These are phyloP conservation scores for Papiliotrema nemorosa DNA, from an alignment of 1,284 basidiomycete genomes.

Conservation along the genomic window DNA sequence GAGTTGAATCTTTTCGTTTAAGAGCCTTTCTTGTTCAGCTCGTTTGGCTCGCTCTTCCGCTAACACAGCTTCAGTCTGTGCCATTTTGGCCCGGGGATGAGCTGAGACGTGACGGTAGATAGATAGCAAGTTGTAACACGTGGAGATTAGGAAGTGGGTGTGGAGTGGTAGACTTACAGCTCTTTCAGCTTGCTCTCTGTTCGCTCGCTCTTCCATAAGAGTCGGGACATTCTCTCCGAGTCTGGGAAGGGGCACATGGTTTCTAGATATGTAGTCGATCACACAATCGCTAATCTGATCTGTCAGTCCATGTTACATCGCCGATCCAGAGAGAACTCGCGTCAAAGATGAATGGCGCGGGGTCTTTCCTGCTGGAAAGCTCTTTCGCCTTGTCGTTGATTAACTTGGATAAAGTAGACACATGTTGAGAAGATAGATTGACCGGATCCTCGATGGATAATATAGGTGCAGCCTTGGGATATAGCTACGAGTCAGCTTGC, in stretches of 20 bases:
- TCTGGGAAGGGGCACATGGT: slow-evolving; percentile 42
- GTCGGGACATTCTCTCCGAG: slow-evolving; percentile 35
- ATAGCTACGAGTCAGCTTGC: slow-evolving; percentile 22
- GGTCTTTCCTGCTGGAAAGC: slow-evolving; percentile 19
- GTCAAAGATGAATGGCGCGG: slow-evolving; percentile 44
- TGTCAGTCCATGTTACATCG: not conserved
- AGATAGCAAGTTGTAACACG: too few species aligned
- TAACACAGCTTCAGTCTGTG: slow-evolving; percentile 23
- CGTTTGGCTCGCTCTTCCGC: slow-evolving; percentile 26
- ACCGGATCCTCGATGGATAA: slow-evolving; percentile 37
- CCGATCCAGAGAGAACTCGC: slow-evolving; percentile 17
- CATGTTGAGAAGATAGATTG: slow-evolving; percentile 33
- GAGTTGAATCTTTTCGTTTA: slow-evolving; percentile 40
- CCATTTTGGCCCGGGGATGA: slow-evolving; percentile 26
- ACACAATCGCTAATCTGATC: slow-evolving; percentile 38
- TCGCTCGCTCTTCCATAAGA: slow-evolving; percentile 47
- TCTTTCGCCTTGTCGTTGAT: slow-evolving; percentile 40
- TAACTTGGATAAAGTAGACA: slow-evolving; percentile 35
- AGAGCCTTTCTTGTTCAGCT: slow-evolving; percentile 31
- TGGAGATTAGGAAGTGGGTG: not conserved
- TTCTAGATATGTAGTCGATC: slow-evolving; percentile 40
- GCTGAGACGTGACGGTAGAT: not conserved
- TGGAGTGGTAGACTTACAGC: slow-evolving; percentile 29
- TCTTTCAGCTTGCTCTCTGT: slow-evolving; percentile 44
- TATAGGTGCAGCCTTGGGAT: slow-evolving; percentile 37